Base-by-base conservation (phyloP, 1,284 basidiomycete genomes). In the Schizophyllum amplum region DNA sequence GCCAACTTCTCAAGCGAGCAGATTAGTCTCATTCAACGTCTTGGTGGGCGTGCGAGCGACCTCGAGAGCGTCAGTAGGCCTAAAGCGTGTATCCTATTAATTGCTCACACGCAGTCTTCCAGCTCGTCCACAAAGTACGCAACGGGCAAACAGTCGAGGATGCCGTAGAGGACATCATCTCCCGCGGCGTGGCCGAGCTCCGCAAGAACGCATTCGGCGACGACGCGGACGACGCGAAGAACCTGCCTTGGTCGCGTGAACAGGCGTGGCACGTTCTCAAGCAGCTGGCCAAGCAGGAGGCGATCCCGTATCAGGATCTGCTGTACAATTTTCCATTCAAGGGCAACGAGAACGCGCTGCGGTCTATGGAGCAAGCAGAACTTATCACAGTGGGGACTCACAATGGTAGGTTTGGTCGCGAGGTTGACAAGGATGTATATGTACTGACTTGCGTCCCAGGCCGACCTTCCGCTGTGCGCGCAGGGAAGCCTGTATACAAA, bases 121-220 rank as follows among this genome's bases (percentile, higher is more conserved):
- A 92, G 83, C 75, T 98, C 25, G 84, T 95, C 13, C 87, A 92
- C 72, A 96, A 95, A 74, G 84, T 94, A 24, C 79, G 84, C 50
- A 84, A 79, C 50, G 92, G 93, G 0, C 81, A 85, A 69, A 73
- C 66, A 11, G 80, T 95, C 1, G 78, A 84, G 59, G 88, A 90
- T 25, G 92, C 93, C 1, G 89, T 97, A 4, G 89, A 95, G 64
- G 94, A 96, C 66, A 92, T 96, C 64, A 84, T 97, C 63, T 72
- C 74, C 42, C 83, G 87, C 47, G 88, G 86, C 27, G 84, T 94
- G 6, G 81, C 85, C 49, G 94, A 97, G 70, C 74, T 98, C 52
- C 79, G 91, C 52, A 98, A 98, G 78, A 88, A 82, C 55, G 92
- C 92, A 0, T 98, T 98, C 67, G 96, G 94, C 0, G 94, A 98